A percentile compares a stretch with the other conserved stretches of the same genome.
phyloP scores from a whole-genome alignment of 805 yeast genomes.

The Spathaspora hagerdaliae region DNA sequence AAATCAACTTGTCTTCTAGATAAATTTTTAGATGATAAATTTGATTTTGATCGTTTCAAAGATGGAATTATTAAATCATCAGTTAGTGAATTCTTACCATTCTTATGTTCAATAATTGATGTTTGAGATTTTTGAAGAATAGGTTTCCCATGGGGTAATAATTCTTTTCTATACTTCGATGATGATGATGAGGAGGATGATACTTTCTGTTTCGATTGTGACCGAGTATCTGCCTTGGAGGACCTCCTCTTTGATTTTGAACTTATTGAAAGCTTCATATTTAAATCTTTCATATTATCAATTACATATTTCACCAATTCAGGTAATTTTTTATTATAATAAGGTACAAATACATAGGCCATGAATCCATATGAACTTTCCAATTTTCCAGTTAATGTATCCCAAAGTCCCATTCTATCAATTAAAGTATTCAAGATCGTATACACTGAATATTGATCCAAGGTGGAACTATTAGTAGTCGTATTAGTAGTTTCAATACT shows the following conservation, averaged over 20 bases:
- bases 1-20: constrained; percentile 40
- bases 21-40: constrained; percentile 33
- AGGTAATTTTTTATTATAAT: constrained; percentile 48
- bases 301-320: constrained; percentile 41
- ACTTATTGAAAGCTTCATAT: constrained; percentile 20
- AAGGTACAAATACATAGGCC: constrained; percentile 51
- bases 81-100: neutral
- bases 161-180: constrained; percentile 4
- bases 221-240: neutral
- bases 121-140: constrained; percentile 10
- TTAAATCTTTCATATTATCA: constrained; percentile 47
- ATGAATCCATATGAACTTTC: constrained; percentile 43
- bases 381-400: constrained; percentile 38
- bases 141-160: constrained; percentile 6
- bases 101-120: constrained; percentile 11
- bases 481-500: neutral
- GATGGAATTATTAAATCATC: constrained; percentile 25
- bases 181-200: neutral
- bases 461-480: constrained; percentile 8
- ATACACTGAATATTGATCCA: constrained; percentile 14
- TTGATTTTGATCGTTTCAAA: constrained; percentile 38
- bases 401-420: constrained; percentile 54
- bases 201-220: neutral
- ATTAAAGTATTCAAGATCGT: constrained; percentile 38
- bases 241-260: constrained; percentile 4